Conservation (phyloP, 257 asterid genomes). For the Asclepias syriaca region DNA sequence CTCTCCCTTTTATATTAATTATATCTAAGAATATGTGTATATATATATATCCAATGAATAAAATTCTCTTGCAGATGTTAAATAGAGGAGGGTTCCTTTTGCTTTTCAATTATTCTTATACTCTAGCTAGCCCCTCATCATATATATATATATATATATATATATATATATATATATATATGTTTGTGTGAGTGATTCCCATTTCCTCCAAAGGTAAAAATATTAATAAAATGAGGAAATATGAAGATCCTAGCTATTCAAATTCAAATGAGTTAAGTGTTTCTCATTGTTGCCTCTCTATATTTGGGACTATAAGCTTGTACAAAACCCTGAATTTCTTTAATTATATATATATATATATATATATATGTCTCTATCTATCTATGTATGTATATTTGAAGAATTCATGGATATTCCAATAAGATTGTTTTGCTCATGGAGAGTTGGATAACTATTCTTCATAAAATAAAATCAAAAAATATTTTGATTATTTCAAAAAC, state of each 20-base stretch:
- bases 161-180: too few species aligned
- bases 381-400: too few species aligned
- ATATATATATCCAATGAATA: not conserved
- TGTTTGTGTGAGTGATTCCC: not conserved
- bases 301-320: not conserved
- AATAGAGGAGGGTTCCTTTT: not conserved
- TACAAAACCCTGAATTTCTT: not conserved
- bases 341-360: too few species aligned
- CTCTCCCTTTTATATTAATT: too few species aligned
- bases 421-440: too few species aligned
- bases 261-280: not conserved
- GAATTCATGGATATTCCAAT: too few species aligned
- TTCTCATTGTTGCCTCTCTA: not conserved
- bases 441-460: too few species aligned
- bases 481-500: too few species aligned
- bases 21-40: too few species aligned
- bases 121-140: not conserved
- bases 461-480: too few species aligned
- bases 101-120: not conserved
- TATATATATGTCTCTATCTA: too few species aligned
- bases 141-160: too few species aligned
- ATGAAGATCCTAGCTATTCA: not conserved
- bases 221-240: not conserved
- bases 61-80: not conserved
- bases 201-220: not conserved